Evolutionary conservation across 176 grass and related monocot genomes (phyloP).

Genomic region (Chrysopogon serrulatus): DNA sequence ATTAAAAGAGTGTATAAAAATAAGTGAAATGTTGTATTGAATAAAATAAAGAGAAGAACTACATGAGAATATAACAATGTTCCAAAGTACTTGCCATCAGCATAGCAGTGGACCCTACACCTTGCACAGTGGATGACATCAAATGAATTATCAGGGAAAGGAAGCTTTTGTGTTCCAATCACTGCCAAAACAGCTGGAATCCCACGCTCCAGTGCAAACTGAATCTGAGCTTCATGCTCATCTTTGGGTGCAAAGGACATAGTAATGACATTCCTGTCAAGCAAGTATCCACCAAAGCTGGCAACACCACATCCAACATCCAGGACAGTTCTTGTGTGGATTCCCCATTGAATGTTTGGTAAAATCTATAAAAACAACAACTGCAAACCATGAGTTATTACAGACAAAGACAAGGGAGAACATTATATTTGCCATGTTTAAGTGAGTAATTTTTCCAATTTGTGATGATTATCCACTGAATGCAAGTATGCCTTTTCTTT

Average conservation of each 20-base stretch:
- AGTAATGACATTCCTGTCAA: slow-evolving; percentile 88
- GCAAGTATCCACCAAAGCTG: slow-evolving; percentile 87
- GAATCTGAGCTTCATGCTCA: slow-evolving; percentile 96
- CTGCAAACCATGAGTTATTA: slow-evolving; percentile 22
- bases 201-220: slow-evolving; percentile 84
- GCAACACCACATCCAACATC: slow-evolving; percentile 97
- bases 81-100: slow-evolving; percentile 62
- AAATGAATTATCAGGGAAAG: slow-evolving; percentile 89
- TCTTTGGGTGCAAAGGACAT: slow-evolving; percentile 97
- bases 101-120: slow-evolving; percentile 94
- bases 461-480: not conserved
- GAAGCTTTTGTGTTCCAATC: slow-evolving; percentile 84
- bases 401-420: slow-evolving; percentile 15
- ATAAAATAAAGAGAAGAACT: not conserved
- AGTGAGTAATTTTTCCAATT: not conserved
- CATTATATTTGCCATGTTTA: not conserved
- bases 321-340: slow-evolving; percentile 68
- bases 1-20: slow-evolving; percentile 2
- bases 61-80: slow-evolving; percentile 25
- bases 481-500: slow-evolving; percentile 3
- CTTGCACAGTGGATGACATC: slow-evolving; percentile 89
- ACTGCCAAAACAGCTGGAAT: slow-evolving; percentile 86
- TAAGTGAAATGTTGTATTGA: not conserved
- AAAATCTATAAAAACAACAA: slow-evolving; percentile 51
- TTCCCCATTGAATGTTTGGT: slow-evolving; percentile 72